Evolutionary conservation across 192 early-diverging fungal genomes (phyloP), one percentile per base, ranked within the genome.

Genomic region (Backusella psychrophila): DNA sequence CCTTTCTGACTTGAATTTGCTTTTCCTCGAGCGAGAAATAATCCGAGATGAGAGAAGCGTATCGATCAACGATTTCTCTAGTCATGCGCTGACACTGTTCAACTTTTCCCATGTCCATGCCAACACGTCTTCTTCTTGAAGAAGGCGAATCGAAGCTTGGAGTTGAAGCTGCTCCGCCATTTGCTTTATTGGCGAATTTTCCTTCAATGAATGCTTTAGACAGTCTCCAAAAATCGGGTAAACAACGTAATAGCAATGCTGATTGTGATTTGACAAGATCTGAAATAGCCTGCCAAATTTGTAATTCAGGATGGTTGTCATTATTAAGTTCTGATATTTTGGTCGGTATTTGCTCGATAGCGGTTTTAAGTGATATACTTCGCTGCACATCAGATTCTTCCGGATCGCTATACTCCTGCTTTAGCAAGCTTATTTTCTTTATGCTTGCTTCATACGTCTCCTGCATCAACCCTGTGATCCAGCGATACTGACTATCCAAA

Each of bases 221-320:
- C 2, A 97, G 81, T 81, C 94, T 91, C 95, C 97, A 97, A 86
- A 99, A 99, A 73, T 96, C 94, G 5, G 96, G 96, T 68, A 99
- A 74, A 38, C 88, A 87, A 41, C 90, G 87, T 26, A 88, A 74
- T 17, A 99, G 80, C 11, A 93, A 83, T 59, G 92, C 88, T n/a
- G 95, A 96, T 6, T 96, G 83, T 11, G 86, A 85, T 78, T 94
- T 91, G 38, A 96, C 91, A 26, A 94, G 80, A 0, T 86, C 84
- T 11, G 89, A 76, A 11, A 87, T 92, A 1, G 92, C 88, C 66
- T 90, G 87, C 93, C 96, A 96, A 33, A 86, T 80, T 73, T 92
- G 92, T 14, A 93, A 75, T 41, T 92, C 89, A 7, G 91, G 90
- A 63, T 91, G 87, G 21, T 78, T 91, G 15, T 78, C 79, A 6